Base-by-base conservation (phyloP, 2,329 filamentous ascomycete species). In the Magnaporthiopsis rhizophila region DNA sequence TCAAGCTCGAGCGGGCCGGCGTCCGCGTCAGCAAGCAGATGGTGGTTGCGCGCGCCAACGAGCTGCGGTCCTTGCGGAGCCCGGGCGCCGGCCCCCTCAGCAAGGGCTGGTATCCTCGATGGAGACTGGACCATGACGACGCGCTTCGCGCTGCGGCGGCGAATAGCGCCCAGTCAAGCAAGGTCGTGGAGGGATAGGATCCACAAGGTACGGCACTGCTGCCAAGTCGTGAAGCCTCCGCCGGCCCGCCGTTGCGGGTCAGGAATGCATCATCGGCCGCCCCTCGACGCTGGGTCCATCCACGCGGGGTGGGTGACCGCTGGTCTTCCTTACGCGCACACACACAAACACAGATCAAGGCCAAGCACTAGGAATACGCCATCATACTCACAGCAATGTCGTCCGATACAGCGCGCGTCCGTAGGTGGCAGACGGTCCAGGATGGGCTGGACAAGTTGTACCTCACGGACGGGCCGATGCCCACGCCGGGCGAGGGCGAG, bases 401-500 rank as follows among this genome's bases (percentile, higher is more conserved):
- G 15, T 30, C 60, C 60, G 32, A 62, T 32, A 50, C 50, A 50
- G 50, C 50, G 45, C 62, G 59, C 53, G 65, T 68, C 66, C 74
- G 77, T 71, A 80, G 84, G 73, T 88, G 85, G 85, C 75, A 79
- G 21, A 84, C 82, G 2, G 74, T 74, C 58, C 80, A 86, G 68
- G 77, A 85, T 69, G 85, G 85, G 12, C 69, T 88, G 28, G 81
- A 85, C 62, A 82, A 83, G 66, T 76, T 88, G 34, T 71, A 73
- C 61, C 71, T 79, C 32, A 72, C 73, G 1, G 77, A 81, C 50
- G 78, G 71, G 4, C 73, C 80, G 2, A 74, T 84, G 65, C 83
- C 82, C 0, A 67, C 71, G 0, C 80, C 83, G 0, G 78, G 78
- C 24, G 74, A 79, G 1, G 79, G 79, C 1, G 84, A 88, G 70